Evolutionary conservation across 2,329 filamentous ascomycete species (phyloP).

Genomic region (Pseudopyrenochaeta lycopersici): DNA sequence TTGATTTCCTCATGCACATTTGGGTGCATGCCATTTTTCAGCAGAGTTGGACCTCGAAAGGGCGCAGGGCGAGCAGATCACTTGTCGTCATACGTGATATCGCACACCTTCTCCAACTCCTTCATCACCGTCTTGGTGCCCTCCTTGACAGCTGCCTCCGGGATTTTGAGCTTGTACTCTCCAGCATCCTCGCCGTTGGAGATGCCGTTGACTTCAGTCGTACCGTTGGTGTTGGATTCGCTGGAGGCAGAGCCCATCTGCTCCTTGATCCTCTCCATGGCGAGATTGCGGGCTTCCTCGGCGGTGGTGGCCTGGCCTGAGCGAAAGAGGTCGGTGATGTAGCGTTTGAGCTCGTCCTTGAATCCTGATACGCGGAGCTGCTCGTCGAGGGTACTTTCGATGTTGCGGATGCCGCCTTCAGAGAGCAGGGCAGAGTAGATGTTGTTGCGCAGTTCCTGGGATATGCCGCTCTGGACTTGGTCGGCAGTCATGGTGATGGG

Average conservation of each 20-base stretch:
- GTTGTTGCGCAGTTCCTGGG: constrained; percentile 49
- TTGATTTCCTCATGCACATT: too few relatives aligned
- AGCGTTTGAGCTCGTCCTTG: constrained; percentile 63
- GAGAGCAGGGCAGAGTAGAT: constrained; percentile 59
- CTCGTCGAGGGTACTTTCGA: constrained; percentile 64
- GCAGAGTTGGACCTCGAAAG: not conserved
- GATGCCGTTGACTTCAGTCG: constrained; percentile 18
- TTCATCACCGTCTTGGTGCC: constrained; percentile 62
- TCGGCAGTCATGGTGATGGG: constrained; percentile 40
- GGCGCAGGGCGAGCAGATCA: constrained; percentile 6
- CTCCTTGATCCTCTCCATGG: constrained; percentile 54
- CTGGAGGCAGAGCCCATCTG: constrained; percentile 24
- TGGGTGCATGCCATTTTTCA: not conserved
- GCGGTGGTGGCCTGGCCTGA: constrained; percentile 66
- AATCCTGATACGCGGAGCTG: constrained; percentile 67
- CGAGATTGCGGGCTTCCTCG: constrained; percentile 63
- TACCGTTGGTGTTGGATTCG: constrained; percentile 29
- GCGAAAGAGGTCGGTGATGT: constrained; percentile 65
- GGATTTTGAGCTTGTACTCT: constrained; percentile 55
- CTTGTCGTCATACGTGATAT: constrained; percentile 36
- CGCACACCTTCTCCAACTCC: constrained; percentile 61
- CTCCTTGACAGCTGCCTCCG: constrained; percentile 58
- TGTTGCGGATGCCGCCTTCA: constrained; percentile 61
- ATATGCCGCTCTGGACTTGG: constrained; percentile 54
- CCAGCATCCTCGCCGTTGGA: constrained; percentile 48